phyloP scores from a whole-genome alignment of 179 eudicot genomes.

The Drosera spatulata region DNA sequence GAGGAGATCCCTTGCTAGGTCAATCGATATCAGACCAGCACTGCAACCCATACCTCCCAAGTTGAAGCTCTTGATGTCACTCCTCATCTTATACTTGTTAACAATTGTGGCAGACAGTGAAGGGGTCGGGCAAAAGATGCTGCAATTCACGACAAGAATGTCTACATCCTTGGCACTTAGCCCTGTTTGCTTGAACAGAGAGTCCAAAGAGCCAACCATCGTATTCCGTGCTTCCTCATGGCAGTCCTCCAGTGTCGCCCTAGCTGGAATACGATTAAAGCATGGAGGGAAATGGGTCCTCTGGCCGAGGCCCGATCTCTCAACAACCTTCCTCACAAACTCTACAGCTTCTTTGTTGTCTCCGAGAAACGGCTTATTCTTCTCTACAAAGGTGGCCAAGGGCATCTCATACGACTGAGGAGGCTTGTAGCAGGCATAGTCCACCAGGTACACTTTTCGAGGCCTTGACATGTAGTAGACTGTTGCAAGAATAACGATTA shows the following conservation, averaged over 20 bases:
- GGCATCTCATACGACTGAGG: conserved; percentile 19
- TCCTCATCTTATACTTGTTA: conserved; percentile 23
- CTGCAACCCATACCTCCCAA: conserved; percentile 36
- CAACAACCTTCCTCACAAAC: conserved; percentile 24
- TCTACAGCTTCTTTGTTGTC: conserved; percentile 15
- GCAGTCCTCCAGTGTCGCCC: conserved; percentile 19
- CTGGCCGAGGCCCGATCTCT: conserved; percentile 46
- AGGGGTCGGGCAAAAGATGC: conserved; percentile 41
- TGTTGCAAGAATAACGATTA: conserved; percentile 3
- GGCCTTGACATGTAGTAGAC: conserved; percentile 16
- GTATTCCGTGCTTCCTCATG: conserved; percentile 27
- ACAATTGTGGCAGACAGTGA: conserved; percentile 41
- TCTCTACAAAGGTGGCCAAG: conserved; percentile 30
- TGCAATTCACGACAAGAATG: conserved; percentile 35
- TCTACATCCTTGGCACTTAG: conserved; percentile 28
- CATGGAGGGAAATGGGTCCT: conserved; percentile 39
- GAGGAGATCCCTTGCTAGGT: conserved; percentile 19
- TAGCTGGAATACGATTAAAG: conserved; percentile 31
- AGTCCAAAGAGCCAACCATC: conserved; percentile 29
- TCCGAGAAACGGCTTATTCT: conserved; percentile 9
- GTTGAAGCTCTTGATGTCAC: conserved; percentile 18
- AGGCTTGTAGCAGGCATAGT: conserved; percentile 32
- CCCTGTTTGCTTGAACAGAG: conserved; percentile 19
- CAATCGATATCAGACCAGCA: conserved; percentile 20
- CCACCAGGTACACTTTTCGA: conserved; percentile 21